These are phyloP conservation scores for Claviceps sp. DNA, from an alignment of 2,329 filamentous ascomycete genomes.

Conservation along the genomic window DNA sequence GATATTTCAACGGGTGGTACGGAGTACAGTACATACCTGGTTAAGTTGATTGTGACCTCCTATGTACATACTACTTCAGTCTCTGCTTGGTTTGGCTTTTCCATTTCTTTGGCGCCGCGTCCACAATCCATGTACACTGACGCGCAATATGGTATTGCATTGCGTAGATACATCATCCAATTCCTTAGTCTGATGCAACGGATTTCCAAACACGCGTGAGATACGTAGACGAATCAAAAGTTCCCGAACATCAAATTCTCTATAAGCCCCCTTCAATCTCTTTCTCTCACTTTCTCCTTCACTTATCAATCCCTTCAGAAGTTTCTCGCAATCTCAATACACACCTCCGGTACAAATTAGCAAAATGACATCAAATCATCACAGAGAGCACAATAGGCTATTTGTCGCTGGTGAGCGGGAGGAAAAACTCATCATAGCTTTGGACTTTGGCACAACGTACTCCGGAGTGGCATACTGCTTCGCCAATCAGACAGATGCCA, in stretches of 20 bases:
- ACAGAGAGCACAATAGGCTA: background rate
- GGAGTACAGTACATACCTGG: too few species aligned
- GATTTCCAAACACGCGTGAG: background rate
- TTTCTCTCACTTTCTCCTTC: background rate
- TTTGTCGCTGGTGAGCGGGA: background rate
- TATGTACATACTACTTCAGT: too few species aligned
- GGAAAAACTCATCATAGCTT: slow-evolving; percentile 32
- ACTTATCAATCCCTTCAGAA: background rate
- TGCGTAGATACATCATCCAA: background rate
- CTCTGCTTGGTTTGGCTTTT: too few species aligned
- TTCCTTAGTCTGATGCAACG: background rate
- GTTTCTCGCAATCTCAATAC: background rate
- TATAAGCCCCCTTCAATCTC: background rate
- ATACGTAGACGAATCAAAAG: background rate
- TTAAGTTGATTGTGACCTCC: too few species aligned
- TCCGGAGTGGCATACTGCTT: slow-evolving; percentile 34
- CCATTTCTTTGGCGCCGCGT: too few species aligned
- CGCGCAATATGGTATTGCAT: slow-evolving; percentile 3
- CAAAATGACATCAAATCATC: background rate
- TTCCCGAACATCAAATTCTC: background rate
- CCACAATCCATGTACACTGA: background rate
- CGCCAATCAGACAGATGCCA: slow-evolving; percentile 5
- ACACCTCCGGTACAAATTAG: background rate
- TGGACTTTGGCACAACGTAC: slow-evolving; percentile 45
- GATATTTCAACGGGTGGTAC: too few species aligned